Evolutionary conservation across 306 rosid genomes (phyloP).

Genomic region (Malus asiatica): DNA sequence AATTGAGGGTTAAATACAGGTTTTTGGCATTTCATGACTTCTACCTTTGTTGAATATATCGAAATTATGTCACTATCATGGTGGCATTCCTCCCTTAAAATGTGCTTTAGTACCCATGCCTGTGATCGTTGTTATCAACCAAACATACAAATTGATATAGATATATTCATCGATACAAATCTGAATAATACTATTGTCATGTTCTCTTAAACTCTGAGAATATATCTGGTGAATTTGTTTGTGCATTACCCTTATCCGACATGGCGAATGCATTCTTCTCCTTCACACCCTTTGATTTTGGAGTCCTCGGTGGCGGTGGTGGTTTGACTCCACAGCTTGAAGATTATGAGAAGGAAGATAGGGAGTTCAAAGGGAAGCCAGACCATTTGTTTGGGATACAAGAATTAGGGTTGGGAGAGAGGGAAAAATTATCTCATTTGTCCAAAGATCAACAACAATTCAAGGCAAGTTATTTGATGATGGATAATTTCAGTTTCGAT

Average conservation of each 20-base stretch:
- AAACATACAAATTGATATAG: not conserved
- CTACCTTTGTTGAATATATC: slow-evolving; percentile 25
- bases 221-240: not conserved
- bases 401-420: slow-evolving; percentile 13
- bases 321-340: slow-evolving; percentile 15
- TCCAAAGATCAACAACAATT: slow-evolving; percentile 12
- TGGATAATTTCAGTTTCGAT: slow-evolving; percentile 31
- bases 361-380: slow-evolving; percentile 10
- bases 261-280: slow-evolving; percentile 34
- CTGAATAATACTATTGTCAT: not conserved
- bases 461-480: slow-evolving; percentile 9
- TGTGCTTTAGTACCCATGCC: not conserved
- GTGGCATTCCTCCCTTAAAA: slow-evolving; percentile 7
- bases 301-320: not conserved
- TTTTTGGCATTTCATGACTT: slow-evolving; percentile 9
- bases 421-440: not conserved
- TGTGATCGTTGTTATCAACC: slow-evolving; percentile 9
- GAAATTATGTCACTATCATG: slow-evolving; percentile 22
- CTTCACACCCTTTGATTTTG: slow-evolving; percentile 31
- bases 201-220: not conserved
- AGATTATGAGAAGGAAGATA: slow-evolving; percentile 12
- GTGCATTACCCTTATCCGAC: not conserved
- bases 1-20: not conserved
- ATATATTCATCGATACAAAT: not conserved
- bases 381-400: slow-evolving; percentile 18